Evolutionary conservation across 495 filamentous ascomycete genomes (phyloP), one percentile per base, ranked within the genome.

Genomic region (Aspergillus campestris): DNA sequence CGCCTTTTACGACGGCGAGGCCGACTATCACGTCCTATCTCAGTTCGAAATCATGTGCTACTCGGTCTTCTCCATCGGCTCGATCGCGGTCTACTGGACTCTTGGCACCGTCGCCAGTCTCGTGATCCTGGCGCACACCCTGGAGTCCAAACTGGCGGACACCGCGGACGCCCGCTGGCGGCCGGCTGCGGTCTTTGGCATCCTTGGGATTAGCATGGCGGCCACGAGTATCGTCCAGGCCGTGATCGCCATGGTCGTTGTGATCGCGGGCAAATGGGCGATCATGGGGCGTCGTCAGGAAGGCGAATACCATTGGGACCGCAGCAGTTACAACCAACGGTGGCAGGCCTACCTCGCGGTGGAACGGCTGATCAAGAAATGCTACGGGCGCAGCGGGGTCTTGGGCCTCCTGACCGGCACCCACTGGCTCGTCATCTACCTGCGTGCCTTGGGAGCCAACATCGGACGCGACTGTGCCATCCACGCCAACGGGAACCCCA

Each of bases 221-320:
- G 49, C 49, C 14, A 50, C 66, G 40, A 64, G 55, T 34, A 47
- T 54, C 27, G 40, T 50, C 7, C 65, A 66, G 40, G 55, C 60
- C 1, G 31, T 65, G 31, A 8, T 67, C 5, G 64, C 66, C 8
- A 29, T 74, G 3, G 32, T 34, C 2, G 34, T 72, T 13, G 54
- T 65, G 38, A 59, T 72, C 38, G 38, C 45, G 30, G 49, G 58
- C 5, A 71, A 72, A 38, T 71, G 69, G 70, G 18, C 56, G 7
- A 50, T 75, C 18, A 55, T 72, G 39, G 70, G 70, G 13, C 64
- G 65, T 8, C 56, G 70, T 11, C 44, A 53, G 41, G 63, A 64
- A 30, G 70, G 71, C 7, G 55, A 53, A 13, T 69, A 67, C 51
- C 65, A 69, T 51, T 75, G 71, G 71, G 71, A 75, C 43, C 60